These are phyloP conservation scores for Backusella morwellensis DNA, from an alignment of 192 early-diverging fungal genomes.

Conservation along the genomic window DNA sequence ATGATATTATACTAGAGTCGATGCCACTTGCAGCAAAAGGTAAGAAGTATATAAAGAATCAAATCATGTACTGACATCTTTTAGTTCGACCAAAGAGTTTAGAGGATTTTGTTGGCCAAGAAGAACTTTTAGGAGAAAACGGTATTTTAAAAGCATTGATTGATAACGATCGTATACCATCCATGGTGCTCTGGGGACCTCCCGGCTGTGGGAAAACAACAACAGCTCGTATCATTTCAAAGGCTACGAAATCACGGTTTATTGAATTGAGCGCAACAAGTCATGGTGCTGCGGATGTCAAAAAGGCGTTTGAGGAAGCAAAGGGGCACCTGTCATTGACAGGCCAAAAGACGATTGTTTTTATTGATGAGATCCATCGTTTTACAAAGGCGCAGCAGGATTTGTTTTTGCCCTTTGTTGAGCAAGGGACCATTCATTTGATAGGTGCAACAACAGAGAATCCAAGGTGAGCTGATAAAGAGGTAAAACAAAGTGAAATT, in stretches of 20 bases:
- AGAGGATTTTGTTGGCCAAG: slow-evolving; percentile 74
- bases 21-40: slow-evolving; percentile 63
- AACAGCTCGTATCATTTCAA: slow-evolving; percentile 44
- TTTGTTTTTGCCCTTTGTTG: slow-evolving; percentile 76
- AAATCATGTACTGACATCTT: too few species aligned
- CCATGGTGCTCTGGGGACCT: slow-evolving; percentile 74
- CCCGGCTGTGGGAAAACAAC: slow-evolving; percentile 41
- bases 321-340: slow-evolving; percentile 52
- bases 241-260: slow-evolving; percentile 44
- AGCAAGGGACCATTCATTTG: slow-evolving; percentile 67
- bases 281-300: slow-evolving; percentile 60
- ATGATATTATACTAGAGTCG: slow-evolving; percentile 26
- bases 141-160: slow-evolving; percentile 68
- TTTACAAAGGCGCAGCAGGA: slow-evolving; percentile 92
- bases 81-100: slow-evolving; percentile 54
- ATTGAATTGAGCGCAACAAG: slow-evolving; percentile 51
- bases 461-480: slow-evolving; percentile 37
- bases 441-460: slow-evolving; percentile 83
- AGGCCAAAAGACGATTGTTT: slow-evolving; percentile 67
- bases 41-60: not conserved
- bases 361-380: slow-evolving; percentile 89
- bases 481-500: not conserved
- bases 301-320: slow-evolving; percentile 71
- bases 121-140: slow-evolving; percentile 60
- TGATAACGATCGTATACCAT: slow-evolving; percentile 62